Evolutionary conservation across 179 eudicot genomes (phyloP).

Genomic region (Camellia oleifera): DNA sequence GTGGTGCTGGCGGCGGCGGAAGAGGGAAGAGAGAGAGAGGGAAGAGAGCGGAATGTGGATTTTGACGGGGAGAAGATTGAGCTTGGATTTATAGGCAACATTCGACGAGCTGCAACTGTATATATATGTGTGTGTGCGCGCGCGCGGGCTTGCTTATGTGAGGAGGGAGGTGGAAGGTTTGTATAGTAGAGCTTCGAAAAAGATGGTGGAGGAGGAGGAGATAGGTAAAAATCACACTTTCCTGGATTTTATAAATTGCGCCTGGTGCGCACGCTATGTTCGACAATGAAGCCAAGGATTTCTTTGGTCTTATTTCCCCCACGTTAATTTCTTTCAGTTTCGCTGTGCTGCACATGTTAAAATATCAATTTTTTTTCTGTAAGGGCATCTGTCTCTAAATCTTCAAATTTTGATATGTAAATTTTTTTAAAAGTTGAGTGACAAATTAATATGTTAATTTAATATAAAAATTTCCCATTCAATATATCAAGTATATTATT

Average conservation of each 20-base stretch:
- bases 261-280: not conserved
- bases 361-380: too few species aligned
- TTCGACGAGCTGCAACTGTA: conserved; percentile 12
- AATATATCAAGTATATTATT: too few species aligned
- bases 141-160: too few species aligned
- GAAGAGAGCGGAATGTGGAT: conserved; percentile 7
- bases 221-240: not conserved
- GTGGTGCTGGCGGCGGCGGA: conserved; percentile 10
- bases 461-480: too few species aligned
- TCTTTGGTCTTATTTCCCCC: too few species aligned
- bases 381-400: too few species aligned
- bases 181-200: not conserved
- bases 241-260: not conserved
- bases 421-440: too few species aligned
- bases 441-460: too few species aligned
- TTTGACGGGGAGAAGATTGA: conserved; percentile 23
- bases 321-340: too few species aligned
- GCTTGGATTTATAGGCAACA: conserved; percentile 39
- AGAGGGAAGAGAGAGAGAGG: conserved; percentile 17
- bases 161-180: not conserved
- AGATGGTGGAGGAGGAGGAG: not conserved
- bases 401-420: too few species aligned
- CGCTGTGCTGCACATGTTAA: too few species aligned
- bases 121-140: too few species aligned
- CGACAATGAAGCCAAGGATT: not conserved